Evolutionary conservation across 805 yeast species (phyloP), one percentile per base, ranked within the genome.

Genomic region (Yamadazyma ubonensis): DNA sequence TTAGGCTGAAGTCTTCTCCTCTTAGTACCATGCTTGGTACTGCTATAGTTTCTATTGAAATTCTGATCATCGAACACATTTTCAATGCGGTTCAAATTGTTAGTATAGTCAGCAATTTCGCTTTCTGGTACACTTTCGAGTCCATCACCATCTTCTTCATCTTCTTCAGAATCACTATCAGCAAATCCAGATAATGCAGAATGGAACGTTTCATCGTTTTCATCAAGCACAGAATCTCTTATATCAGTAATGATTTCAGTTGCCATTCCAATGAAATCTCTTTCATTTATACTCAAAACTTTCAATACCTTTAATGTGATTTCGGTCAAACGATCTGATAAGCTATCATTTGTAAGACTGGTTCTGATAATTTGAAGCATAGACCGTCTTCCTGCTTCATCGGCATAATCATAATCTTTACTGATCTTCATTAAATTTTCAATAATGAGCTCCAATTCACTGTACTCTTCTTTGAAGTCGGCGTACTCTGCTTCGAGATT

Each of bases 161-260:
- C 49, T 12, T 50, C 53, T 6, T 49, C 54, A 1, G 45, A 49
- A 6, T 50, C 57, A 9, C 47, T 50, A 6, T 45, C 46, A 16
- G 44, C 52, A 32, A 70, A 54, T 15, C 61, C 65, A 4, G 71
- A 68, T 18, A 65, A 62, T 1, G 77, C 77, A 9, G 78, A 68
- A 38, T 64, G 72, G 44, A 75, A 65, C 45, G 79, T 77, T 39
- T 71, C 78, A 17, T 63, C 71, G 15, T 59, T 56, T 35, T 73
- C 80, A 27, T 67, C 72, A 37, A 57, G 52, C 21, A 71, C 75
- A 6, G 80, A 72, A 58, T 89, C 96, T 56, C 87, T 76, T 36
- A 90, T 71, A 67, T 90, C 97, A 29, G 87, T 80, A 27, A 89
- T 80, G 12, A 88, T 78, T 67, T 91, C 97, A n/a, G 84, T 77